Percentiles rank a stretch among this genome's conserved stretches.
Conservation (phyloP, 208 protist species). For the Angomonas deanei region DNA sequence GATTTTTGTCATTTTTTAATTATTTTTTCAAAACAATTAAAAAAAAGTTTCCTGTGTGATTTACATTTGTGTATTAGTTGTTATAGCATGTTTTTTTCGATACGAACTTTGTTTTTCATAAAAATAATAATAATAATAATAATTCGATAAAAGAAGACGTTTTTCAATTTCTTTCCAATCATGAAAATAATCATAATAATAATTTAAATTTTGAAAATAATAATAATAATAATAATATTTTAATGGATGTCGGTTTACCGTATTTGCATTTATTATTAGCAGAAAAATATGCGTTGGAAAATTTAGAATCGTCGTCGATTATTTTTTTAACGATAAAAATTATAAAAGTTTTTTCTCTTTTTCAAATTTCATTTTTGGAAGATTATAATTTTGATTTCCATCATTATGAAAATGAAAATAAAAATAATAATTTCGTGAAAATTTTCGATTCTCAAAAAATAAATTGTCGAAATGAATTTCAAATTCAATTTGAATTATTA, state of each 20-base stretch:
- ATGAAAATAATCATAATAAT: background rate
- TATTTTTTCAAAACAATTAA: slow-evolving; percentile 1
- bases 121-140: background rate
- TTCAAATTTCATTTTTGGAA: no score
- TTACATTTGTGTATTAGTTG: background rate
- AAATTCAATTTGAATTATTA: no score
- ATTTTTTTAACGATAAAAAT: background rate
- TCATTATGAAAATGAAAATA: background rate
- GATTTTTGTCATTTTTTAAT: background rate
- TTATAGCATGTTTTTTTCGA: background rate
- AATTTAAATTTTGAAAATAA: background rate
- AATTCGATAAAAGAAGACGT: background rate
- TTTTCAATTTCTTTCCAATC: background rate
- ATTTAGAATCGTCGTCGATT: background rate
- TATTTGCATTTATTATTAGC: background rate
- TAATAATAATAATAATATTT: background rate
- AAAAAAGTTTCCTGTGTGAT: background rate
- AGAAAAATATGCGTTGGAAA: background rate
- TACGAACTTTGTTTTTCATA: background rate
- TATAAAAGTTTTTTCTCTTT: no score
- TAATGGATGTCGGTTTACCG: background rate
- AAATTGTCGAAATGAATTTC: background rate
- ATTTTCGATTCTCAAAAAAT: background rate
- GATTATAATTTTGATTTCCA: background rate
- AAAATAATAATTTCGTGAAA: background rate